These are phyloP conservation scores for Tillandsia leiboldiana DNA, from an alignment of 176 grass and related monocot species.

Conservation along the genomic window DNA sequence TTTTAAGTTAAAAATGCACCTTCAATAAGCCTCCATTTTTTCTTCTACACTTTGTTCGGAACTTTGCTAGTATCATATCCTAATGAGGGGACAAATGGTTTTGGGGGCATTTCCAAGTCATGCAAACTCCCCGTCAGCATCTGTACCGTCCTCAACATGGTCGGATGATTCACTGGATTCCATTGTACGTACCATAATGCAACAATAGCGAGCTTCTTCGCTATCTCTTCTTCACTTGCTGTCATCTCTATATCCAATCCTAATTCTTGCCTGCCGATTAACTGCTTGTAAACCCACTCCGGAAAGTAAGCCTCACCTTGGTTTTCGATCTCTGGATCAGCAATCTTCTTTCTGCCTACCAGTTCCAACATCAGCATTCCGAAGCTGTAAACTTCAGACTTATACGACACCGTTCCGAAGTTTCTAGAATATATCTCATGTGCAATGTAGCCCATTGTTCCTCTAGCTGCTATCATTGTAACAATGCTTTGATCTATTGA, in stretches of 20 bases:
- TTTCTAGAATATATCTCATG: conserved; percentile 26
- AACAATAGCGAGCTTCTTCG: conserved; percentile 27
- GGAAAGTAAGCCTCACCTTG: conserved; percentile 26
- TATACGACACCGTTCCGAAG: conserved; percentile 25
- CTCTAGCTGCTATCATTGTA: conserved; percentile 28
- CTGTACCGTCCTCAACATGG: conserved; percentile 54
- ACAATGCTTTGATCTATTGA: conserved; percentile 49
- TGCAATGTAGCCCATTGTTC: conserved; percentile 38
- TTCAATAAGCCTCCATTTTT: background rate
- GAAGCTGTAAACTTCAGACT: conserved; percentile 42
- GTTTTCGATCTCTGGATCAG: conserved; percentile 26
- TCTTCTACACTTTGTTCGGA: background rate
- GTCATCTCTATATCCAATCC: background rate
- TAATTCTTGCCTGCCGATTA: conserved; percentile 8
- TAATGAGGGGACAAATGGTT: conserved; percentile 26
- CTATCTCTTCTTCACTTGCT: conserved; percentile 12
- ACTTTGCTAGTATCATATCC: background rate
- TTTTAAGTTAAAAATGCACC: too few relatives aligned
- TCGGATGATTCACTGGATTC: conserved; percentile 31
- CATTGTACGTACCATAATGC: conserved; percentile 61
- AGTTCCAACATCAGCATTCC: conserved; percentile 48
- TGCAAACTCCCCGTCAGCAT: conserved; percentile 43
- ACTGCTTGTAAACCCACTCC: conserved; percentile 29
- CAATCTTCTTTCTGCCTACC: conserved; percentile 40
- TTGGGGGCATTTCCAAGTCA: conserved; percentile 36